Conservation (phyloP, 2,329 filamentous ascomycete genomes). For the Arthrobotrys pseudoclavata region DNA sequence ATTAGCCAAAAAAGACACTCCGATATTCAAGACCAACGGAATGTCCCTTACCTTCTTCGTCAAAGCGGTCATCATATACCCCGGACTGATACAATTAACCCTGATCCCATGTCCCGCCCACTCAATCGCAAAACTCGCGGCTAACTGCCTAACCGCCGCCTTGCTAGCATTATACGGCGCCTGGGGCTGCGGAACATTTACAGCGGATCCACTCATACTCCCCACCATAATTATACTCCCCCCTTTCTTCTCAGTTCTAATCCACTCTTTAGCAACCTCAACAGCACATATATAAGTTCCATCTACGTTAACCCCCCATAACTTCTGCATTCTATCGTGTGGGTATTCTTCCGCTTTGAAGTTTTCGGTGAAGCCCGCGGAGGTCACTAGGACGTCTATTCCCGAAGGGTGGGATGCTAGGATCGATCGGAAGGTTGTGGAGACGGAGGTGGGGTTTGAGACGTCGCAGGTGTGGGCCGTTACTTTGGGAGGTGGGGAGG, state of each 20-base stretch:
- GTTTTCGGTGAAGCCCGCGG: slow-evolving; percentile 97
- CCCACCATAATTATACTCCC: slow-evolving; percentile 96
- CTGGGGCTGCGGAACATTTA: slow-evolving; percentile 95
- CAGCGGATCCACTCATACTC: slow-evolving; percentile 92
- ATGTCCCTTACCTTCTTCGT: slow-evolving; percentile 58
- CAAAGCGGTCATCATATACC: slow-evolving; percentile 96
- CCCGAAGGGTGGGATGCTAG: slow-evolving; percentile 66
- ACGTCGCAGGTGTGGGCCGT: slow-evolving; percentile 94
- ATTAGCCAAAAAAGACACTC: background rate
- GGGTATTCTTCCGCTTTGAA: slow-evolving; percentile 86
- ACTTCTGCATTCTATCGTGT: slow-evolving; percentile 88
- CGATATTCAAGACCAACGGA: slow-evolving; percentile 76
- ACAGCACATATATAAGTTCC: slow-evolving; percentile 92
- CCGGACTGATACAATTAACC: slow-evolving; percentile 94
- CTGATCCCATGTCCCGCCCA: slow-evolving; percentile 90
- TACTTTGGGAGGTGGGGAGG: slow-evolving; percentile 78
- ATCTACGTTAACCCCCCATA: slow-evolving; percentile 94
- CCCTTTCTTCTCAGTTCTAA: slow-evolving; percentile 77
- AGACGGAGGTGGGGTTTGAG: slow-evolving; percentile 82
- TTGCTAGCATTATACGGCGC: slow-evolving; percentile 77
- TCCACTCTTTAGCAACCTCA: slow-evolving; percentile 86
- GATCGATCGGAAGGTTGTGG: slow-evolving; percentile 76
- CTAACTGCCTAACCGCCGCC: slow-evolving; percentile 89
- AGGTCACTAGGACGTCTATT: slow-evolving; percentile 92
- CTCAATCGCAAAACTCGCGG: slow-evolving; percentile 88